These are phyloP conservation scores for Penicillium lividum DNA, from an alignment of 495 filamentous ascomycete species.

Conservation along the genomic window DNA sequence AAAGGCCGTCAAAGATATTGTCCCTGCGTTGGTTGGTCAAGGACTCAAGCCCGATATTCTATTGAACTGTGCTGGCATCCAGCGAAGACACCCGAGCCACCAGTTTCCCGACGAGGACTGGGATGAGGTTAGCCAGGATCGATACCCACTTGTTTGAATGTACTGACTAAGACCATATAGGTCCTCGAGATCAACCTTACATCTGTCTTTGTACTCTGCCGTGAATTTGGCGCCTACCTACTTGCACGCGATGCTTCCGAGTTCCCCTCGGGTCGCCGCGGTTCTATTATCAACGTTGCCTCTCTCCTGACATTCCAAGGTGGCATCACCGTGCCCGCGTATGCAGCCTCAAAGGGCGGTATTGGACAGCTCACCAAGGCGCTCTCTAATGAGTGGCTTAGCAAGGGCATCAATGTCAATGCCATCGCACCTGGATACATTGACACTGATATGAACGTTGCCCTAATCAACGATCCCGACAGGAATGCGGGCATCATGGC, in stretches of 20 bases:
- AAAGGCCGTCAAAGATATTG: slow-evolving; percentile 58
- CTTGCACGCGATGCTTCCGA: slow-evolving; percentile 57
- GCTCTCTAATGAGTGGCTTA: slow-evolving; percentile 83
- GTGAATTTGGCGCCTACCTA: slow-evolving; percentile 85
- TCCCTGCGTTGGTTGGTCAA: slow-evolving; percentile 61
- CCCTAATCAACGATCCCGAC: slow-evolving; percentile 69
- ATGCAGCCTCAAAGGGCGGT: slow-evolving; percentile 86
- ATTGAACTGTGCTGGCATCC: slow-evolving; percentile 85
- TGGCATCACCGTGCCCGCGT: slow-evolving; percentile 86
- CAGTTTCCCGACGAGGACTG: slow-evolving; percentile 82
- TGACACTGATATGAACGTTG: slow-evolving; percentile 89
- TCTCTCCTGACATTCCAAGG: slow-evolving; percentile 88
- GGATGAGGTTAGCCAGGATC: slow-evolving; percentile 55
- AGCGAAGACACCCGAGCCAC: slow-evolving; percentile 74
- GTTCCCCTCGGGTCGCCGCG: slow-evolving; percentile 57
- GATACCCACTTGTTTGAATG: neutral
- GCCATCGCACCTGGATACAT: slow-evolving; percentile 83
- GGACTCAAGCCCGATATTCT: slow-evolving; percentile 67
- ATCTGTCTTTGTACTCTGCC: slow-evolving; percentile 78
- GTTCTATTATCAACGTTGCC: slow-evolving; percentile 84
- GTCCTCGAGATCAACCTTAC: slow-evolving; percentile 85
- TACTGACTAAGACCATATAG: slow-evolving; percentile 10
- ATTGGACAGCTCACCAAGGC: slow-evolving; percentile 86
- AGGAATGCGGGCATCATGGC: slow-evolving; percentile 73
- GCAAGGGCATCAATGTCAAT: slow-evolving; percentile 76